phyloP scores from a whole-genome alignment of 192 early-diverging fungal species.

The Podochytrium sp. region DNA sequence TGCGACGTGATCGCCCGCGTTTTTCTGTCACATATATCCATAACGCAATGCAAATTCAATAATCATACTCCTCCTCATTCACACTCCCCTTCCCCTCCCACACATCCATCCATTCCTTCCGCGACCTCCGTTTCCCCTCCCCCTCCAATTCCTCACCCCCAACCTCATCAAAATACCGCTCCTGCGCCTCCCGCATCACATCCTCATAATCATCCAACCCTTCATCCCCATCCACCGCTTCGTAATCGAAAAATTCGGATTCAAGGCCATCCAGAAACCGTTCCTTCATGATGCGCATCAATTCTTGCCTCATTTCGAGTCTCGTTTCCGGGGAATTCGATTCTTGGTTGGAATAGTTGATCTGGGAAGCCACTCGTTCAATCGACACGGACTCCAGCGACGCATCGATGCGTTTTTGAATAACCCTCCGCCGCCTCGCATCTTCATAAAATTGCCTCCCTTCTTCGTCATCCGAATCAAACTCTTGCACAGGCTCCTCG shows the following conservation, averaged over 20 bases:
- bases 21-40: too few species aligned
- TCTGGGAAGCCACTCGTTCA: neutral
- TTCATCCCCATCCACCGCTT: conserved; percentile 20
- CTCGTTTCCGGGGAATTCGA: neutral
- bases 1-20: too few species aligned
- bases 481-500: conserved; percentile 3
- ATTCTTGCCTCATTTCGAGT: neutral
- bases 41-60: too few species aligned
- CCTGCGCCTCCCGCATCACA: conserved; percentile 26
- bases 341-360: neutral
- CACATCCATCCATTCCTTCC: conserved; percentile 8
- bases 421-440: neutral
- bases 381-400: neutral
- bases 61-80: conserved; percentile 31
- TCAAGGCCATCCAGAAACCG: conserved; percentile 30
- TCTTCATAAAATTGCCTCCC: neutral
- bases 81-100: conserved; percentile 20
- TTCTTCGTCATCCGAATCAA: conserved; percentile 24
- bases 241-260: conserved; percentile 27
- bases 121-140: neutral
- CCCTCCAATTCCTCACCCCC: neutral
- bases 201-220: conserved; percentile 26
- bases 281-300: conserved; percentile 31
- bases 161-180: conserved; percentile 34
- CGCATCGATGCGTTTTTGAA: neutral